Evolutionary conservation across 2,329 filamentous ascomycete species (phyloP).

Genomic region (Penicillium janthinellum): DNA sequence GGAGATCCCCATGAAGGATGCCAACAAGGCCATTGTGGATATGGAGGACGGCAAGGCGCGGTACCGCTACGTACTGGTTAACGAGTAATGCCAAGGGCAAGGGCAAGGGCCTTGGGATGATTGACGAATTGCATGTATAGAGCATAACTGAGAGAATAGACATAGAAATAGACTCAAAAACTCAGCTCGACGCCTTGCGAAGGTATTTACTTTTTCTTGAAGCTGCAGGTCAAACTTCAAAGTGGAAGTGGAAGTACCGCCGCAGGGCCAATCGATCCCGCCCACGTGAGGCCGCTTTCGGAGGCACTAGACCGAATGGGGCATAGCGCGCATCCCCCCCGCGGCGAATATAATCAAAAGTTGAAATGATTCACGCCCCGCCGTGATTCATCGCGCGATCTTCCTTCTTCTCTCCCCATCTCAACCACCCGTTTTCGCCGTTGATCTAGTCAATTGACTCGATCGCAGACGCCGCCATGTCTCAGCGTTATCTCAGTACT

Average conservation of each 20-base stretch:
- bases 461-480: conserved; percentile 22
- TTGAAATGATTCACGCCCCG: conserved; percentile 21
- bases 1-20: conserved; percentile 46
- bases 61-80: conserved; percentile 51
- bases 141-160: not conserved
- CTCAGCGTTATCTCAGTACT: conserved; percentile 38
- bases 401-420: conserved; percentile 2
- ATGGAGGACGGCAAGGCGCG: conserved; percentile 49
- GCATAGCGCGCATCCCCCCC: conserved; percentile 16
- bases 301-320: conserved; percentile 27
- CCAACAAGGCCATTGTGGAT: conserved; percentile 48
- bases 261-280: not conserved
- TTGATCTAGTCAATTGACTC: conserved; percentile 1
- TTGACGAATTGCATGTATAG: conserved; percentile 1
- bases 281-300: conserved; percentile 35
- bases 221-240: not conserved
- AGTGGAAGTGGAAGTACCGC: not conserved
- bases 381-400: conserved; percentile 1
- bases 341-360: conserved; percentile 13
- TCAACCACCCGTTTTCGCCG: not conserved
- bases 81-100: conserved; percentile 29
- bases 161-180: not conserved
- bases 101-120: not conserved
- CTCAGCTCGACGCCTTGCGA: not conserved
- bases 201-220: not conserved